Evolutionary conservation across 2,329 filamentous ascomycete genomes (phyloP), one percentile per base, ranked within the genome.

Genomic region (Metarhizium guizhouense): DNA sequence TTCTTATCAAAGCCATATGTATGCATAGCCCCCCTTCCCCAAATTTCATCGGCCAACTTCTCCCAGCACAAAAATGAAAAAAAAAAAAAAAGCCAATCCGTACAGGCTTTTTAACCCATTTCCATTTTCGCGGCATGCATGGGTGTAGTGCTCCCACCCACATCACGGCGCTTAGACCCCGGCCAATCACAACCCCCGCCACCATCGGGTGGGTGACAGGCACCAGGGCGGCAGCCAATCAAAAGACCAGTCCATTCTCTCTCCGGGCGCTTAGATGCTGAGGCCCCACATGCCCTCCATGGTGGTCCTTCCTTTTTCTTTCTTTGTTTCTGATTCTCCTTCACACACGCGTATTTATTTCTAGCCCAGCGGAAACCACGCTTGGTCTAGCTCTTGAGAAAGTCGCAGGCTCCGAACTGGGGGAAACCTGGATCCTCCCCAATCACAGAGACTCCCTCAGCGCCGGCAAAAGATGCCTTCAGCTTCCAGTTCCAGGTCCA

Each of bases 181-280:
- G 50, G 57, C 69, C 69, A 71, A 71, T 71, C 68, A 70, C 56
- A 55, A 57, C 54, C 51, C 54, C 58, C 50, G 59, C 49, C 57
- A 60, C 57, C 53, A 56, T 52, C 59, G 59, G 61, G 61, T 67
- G 63, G 64, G 68, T 71, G 68, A 71, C 64, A 60, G 62, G 60
- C 61, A 61, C 56, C 53, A 52, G 58, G 56, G 57, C 50, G 54
- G 55, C 49, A 55, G 51, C 68, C 68, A 70, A 70, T 70, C 34
- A 62, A n/a, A 29, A 25, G 51, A 11, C 42, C 29, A 25, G 5
- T 2, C 20, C 50, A 52, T 45, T 54, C 53, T 60, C 57, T 60
- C 53, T 58, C 62, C 62, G 62, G 68, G 69, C 69, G 69, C 69
- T 71, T 71, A 71, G 55, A 52, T 55, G 59, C 57, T 40, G 38